These are phyloP conservation scores for Trichoderma guizhouense DNA, from an alignment of 2,329 filamentous ascomycete genomes.

Conservation along the genomic window DNA sequence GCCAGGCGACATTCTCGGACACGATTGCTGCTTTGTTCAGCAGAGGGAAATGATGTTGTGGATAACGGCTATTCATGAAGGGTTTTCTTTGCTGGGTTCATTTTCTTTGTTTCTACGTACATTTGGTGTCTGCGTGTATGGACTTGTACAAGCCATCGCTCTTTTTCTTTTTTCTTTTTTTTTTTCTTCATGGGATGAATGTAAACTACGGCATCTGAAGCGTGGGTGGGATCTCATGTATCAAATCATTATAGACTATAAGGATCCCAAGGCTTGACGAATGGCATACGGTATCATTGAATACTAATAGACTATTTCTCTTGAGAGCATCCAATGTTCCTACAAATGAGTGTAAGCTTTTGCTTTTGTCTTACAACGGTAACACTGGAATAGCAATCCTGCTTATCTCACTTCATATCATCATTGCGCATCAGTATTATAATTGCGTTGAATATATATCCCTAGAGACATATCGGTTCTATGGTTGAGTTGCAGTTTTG, in stretches of 20 bases:
- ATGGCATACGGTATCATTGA: neutral
- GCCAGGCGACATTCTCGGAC: constrained; percentile 32
- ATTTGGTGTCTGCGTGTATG: neutral
- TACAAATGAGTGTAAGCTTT: neutral
- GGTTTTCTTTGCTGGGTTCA: neutral
- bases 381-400: neutral
- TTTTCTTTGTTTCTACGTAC: neutral
- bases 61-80: neutral
- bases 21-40: constrained; percentile 31
- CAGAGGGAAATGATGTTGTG: constrained; percentile 26
- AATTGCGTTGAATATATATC: neutral
- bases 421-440: neutral
- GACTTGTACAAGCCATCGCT: constrained; percentile 2
- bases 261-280: neutral
- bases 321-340: neutral
- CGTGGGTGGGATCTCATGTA: constrained; percentile 6
- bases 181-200: neutral
- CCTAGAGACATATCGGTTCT: neutral
- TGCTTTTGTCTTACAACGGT: neutral
- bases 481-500: neutral
- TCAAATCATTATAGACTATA: constrained; percentile 5
- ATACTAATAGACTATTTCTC: neutral
- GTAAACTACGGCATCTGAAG: constrained; percentile 15
- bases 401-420: neutral
- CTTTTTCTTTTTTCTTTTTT: neutral